Evolutionary conservation across 768 basidiomycete genomes (phyloP), one percentile per base, ranked within the genome.

Genomic region (Russula griseocarnosa): DNA sequence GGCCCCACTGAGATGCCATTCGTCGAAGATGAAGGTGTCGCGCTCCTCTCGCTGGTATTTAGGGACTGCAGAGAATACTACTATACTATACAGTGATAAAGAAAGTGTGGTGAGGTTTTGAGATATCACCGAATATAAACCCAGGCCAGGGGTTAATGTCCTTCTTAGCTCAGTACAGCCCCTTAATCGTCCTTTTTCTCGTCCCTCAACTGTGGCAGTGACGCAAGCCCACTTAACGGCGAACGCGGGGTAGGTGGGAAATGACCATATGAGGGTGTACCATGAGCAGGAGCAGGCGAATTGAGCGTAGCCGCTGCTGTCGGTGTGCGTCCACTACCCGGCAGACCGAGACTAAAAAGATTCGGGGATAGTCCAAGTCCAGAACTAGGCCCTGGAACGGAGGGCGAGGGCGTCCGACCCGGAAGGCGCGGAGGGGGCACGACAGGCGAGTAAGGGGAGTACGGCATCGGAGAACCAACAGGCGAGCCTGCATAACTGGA

Each of bases 181-280:
- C 24, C 30, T 40, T 38, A 65, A 22, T 61, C 59, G 3, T 52
- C 60, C 49, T 65, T 61, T 22, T 65, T 54, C 20, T 30, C 49
- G 13, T 60, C 57, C 32, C 49, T 55, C 49, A 58, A n/a, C 7
- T 50, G 18, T 11, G 66, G 58, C 24, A 46, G 40, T 11, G 50
- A 34, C 14, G 66, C 28, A 26, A 58, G 26, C 4, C 62, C 57
- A 42, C 62, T 65, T 46, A 66, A 49, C 14, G 64, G 70, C n/a
- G 74, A 69, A 40, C 70, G 72, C 3, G 75, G 76, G 54, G 76
- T 76, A 1, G 74, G 75, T 22, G 75, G 76, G 72, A 78, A 76
- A 52, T 73, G 69, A 22, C 69, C 62, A 62, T 73, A 75, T 42
- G 66, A 28, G 61, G 67, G 49, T 66, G 69, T 50, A 56, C 52